Evolutionary conservation across 768 basidiomycete genomes (phyloP).

Genomic region (Calvatia gigantea): DNA sequence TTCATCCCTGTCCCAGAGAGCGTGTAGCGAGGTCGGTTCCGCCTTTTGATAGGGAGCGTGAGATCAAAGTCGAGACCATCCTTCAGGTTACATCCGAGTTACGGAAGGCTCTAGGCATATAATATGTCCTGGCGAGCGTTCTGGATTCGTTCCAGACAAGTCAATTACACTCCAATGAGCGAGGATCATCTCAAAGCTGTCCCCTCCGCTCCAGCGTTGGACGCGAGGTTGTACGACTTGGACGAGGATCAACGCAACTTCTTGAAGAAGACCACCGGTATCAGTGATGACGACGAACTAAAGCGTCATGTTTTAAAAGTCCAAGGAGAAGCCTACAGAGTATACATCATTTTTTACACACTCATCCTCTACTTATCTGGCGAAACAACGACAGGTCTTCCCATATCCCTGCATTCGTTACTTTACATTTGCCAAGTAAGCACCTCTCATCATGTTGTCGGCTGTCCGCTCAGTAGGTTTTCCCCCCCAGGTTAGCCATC

Average conservation of each 20-base stretch:
- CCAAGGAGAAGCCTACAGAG: slow-evolving; percentile 32
- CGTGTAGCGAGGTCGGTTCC: too few species aligned
- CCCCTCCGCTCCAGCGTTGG: slow-evolving; percentile 11
- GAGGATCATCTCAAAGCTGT: slow-evolving; percentile 1
- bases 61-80: too few species aligned
- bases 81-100: not conserved
- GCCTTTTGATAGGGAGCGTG: too few species aligned
- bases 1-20: too few species aligned
- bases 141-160: not conserved
- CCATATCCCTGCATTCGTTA: slow-evolving; percentile 32
- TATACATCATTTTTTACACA: not conserved
- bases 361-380: not conserved
- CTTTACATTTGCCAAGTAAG: slow-evolving; percentile 31
- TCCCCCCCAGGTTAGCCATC: slow-evolving; percentile 24
- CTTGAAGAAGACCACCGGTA: slow-evolving; percentile 30
- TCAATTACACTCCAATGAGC: not conserved
- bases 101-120: not conserved
- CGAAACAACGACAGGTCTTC: slow-evolving; percentile 25
- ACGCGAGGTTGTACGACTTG: slow-evolving; percentile 24
- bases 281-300: slow-evolving; percentile 31
- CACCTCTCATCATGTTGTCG: not conserved
- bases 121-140: not conserved
- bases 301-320: slow-evolving; percentile 34
- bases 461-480: slow-evolving; percentile 1
- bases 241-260: slow-evolving; percentile 28